Conservation (phyloP, 129 eudicot genomes). For the Saposhnikovia divaricata region DNA sequence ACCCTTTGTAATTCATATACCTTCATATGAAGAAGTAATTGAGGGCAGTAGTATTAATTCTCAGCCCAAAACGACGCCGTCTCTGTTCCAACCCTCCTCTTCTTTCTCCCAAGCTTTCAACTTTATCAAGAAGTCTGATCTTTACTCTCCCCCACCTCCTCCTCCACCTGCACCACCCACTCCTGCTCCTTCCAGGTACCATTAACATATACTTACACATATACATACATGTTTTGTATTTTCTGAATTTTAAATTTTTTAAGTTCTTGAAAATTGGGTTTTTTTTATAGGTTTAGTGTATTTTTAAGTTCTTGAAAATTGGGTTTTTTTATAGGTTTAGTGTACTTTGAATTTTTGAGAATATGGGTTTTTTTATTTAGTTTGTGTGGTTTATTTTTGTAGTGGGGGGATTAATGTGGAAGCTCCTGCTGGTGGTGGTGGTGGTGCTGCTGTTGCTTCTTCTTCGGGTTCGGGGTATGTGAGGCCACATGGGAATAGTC, state of each 20-base stretch:
- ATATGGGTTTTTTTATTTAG: neutral
- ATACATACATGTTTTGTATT: neutral
- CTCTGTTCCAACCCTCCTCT: slow-evolving; percentile 61
- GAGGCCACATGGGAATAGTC: slow-evolving; percentile 19
- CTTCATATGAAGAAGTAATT: slow-evolving; percentile 62
- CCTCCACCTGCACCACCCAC: slow-evolving; percentile 13
- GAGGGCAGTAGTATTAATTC: slow-evolving; percentile 19
- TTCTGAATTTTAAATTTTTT: neutral
- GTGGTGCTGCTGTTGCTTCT: slow-evolving; percentile 10
- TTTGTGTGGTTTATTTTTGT: neutral
- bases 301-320: too few species aligned
- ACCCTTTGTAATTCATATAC: slow-evolving; percentile 51
- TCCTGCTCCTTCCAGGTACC: slow-evolving; percentile 30
- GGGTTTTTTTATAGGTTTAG: neutral
- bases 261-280: slow-evolving; percentile 14
- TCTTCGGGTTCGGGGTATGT: slow-evolving; percentile 17
- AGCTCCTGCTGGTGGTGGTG: slow-evolving; percentile 18
- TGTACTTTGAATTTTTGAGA: neutral
- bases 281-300: too few species aligned
- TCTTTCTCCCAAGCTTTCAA: slow-evolving; percentile 85
- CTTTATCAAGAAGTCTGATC: slow-evolving; percentile 71
- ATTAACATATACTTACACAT: neutral
- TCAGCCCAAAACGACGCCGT: slow-evolving; percentile 42
- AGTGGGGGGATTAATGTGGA: slow-evolving; percentile 26
- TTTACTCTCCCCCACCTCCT: slow-evolving; percentile 67